A percentile compares a stretch with the other conserved stretches of the same genome.
These are phyloP conservation scores for Phytophthora foliorum DNA, from an alignment of 352 stramenopile species.

Conservation along the genomic window DNA sequence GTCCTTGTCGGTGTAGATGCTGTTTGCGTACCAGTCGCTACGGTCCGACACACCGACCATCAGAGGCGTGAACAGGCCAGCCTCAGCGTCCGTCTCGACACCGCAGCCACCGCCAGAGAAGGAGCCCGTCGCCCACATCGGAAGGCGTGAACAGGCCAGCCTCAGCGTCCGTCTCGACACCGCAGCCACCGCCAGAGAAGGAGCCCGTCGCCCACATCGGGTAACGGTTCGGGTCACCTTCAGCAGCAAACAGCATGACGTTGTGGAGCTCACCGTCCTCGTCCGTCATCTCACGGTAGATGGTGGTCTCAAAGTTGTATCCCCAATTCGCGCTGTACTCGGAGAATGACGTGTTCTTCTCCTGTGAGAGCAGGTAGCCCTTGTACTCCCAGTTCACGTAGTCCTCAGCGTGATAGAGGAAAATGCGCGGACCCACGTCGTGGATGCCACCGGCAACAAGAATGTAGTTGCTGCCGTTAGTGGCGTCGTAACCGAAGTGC, in stretches of 20 bases:
- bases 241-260: conserved; percentile 72
- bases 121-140: conserved; percentile 52
- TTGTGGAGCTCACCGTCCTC: conserved; percentile 69
- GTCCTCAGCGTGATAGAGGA: conserved; percentile 70
- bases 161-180: conserved; percentile 30
- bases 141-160: conserved; percentile 55
- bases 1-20: conserved; percentile 69
- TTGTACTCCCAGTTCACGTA: conserved; percentile 78
- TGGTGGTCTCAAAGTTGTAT: conserved; percentile 77
- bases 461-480: conserved; percentile 60
- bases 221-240: conserved; percentile 59
- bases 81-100: conserved; percentile 31
- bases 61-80: conserved; percentile 53
- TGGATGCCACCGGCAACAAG: conserved; percentile 65
- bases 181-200: conserved; percentile 32
- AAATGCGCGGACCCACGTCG: conserved; percentile 63
- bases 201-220: conserved; percentile 70
- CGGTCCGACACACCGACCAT: conserved; percentile 75
- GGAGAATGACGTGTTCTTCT: conserved; percentile 76
- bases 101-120: conserved; percentile 33
- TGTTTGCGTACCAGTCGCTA: conserved; percentile 79
- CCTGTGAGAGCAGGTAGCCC: conserved; percentile 61
- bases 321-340: conserved; percentile 65
- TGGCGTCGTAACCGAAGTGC: conserved; percentile 37
- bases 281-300: conserved; percentile 68